Conservation (phyloP, 2,329 filamentous ascomycete genomes). For the Basipetospora chlamydospora region DNA sequence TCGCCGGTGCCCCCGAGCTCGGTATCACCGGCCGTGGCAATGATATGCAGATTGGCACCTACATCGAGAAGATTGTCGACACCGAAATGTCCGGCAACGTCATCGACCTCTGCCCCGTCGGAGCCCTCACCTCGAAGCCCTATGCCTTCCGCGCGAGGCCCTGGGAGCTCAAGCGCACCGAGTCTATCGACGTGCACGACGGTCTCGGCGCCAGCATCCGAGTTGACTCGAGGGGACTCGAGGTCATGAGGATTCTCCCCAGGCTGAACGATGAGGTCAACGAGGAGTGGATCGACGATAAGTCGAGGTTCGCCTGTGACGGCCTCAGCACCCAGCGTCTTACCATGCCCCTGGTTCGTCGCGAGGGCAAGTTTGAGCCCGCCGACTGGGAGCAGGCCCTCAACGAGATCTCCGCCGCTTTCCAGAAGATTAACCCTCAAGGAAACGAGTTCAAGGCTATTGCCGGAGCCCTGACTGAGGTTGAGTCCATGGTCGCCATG, state of each 20-base stretch:
- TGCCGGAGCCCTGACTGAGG: slow-evolving; percentile 80
- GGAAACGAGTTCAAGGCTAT: slow-evolving; percentile 93
- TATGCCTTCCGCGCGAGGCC: slow-evolving; percentile 94
- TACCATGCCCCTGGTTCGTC: slow-evolving; percentile 79
- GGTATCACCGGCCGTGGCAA: slow-evolving; percentile 92
- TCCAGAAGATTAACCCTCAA: slow-evolving; percentile 64
- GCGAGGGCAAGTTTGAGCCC: slow-evolving; percentile 81
- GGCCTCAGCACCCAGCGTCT: slow-evolving; percentile 91
- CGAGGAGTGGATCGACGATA: slow-evolving; percentile 99
- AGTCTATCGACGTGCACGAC: slow-evolving; percentile 89
- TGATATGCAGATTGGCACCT: slow-evolving; percentile 95
- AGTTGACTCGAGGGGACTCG: slow-evolving; percentile 80
- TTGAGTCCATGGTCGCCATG: slow-evolving; percentile 86
- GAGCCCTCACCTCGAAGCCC: slow-evolving; percentile 90
- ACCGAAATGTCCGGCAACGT: slow-evolving; percentile 94
- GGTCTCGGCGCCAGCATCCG: slow-evolving; percentile 89
- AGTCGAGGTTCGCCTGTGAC: slow-evolving; percentile 90
- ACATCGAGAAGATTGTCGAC: slow-evolving; percentile 86
- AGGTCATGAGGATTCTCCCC: slow-evolving; percentile 90
- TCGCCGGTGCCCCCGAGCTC: slow-evolving; percentile 89
- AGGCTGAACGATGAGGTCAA: slow-evolving; percentile 95
- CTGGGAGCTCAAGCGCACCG: slow-evolving; percentile 93
- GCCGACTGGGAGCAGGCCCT: slow-evolving; percentile 93
- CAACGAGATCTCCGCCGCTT: slow-evolving; percentile 70
- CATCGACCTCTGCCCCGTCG: slow-evolving; percentile 95